Evolutionary conservation across 1,284 basidiomycete genomes (phyloP).

Genomic region (Ceratobasidium sp.): DNA sequence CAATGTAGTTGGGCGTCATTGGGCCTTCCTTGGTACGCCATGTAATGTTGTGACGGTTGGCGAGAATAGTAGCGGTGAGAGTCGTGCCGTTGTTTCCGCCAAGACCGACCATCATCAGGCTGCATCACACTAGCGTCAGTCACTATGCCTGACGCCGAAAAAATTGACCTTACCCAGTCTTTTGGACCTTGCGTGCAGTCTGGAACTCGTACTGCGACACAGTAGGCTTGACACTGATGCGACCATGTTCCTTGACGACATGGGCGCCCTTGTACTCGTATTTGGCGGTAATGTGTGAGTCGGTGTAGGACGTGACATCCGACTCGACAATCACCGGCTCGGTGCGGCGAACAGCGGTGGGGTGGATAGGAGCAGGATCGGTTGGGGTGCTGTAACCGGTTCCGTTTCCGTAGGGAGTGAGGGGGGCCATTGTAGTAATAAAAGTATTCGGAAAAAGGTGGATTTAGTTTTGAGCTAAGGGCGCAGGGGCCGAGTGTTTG

Average conservation of each 20-base stretch:
- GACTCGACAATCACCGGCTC: conserved; percentile 84
- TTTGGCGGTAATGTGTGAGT: conserved; percentile 82
- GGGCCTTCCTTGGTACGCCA: conserved; percentile 95
- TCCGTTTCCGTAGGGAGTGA: conserved; percentile 55
- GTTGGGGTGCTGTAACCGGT: conserved; percentile 71
- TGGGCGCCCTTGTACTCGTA: conserved; percentile 84
- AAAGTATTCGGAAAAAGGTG: not conserved
- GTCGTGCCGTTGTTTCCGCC: conserved; percentile 99
- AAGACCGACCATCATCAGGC: conserved; percentile 95
- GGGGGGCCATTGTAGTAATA: conserved; percentile 23
- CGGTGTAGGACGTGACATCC: conserved; percentile 80
- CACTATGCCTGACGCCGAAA: not conserved
- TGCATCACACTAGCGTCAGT: conserved; percentile 48
- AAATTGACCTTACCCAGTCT: conserved; percentile 78
- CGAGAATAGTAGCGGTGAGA: conserved; percentile 91
- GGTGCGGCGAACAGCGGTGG: conserved; percentile 80
- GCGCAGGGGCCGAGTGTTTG: conserved; percentile 33
- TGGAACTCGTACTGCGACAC: conserved; percentile 87
- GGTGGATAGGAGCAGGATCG: conserved; percentile 66
- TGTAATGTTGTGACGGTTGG: conserved; percentile 92
- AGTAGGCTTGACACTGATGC: conserved; percentile 76
- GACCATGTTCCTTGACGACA: conserved; percentile 70
- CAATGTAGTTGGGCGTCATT: conserved; percentile 97
- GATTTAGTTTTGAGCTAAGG: conserved; percentile 33
- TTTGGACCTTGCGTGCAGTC: conserved; percentile 85